Evolutionary conservation across 306 rosid species (phyloP).

Genomic region (Oxytropis ochrocephala): DNA sequence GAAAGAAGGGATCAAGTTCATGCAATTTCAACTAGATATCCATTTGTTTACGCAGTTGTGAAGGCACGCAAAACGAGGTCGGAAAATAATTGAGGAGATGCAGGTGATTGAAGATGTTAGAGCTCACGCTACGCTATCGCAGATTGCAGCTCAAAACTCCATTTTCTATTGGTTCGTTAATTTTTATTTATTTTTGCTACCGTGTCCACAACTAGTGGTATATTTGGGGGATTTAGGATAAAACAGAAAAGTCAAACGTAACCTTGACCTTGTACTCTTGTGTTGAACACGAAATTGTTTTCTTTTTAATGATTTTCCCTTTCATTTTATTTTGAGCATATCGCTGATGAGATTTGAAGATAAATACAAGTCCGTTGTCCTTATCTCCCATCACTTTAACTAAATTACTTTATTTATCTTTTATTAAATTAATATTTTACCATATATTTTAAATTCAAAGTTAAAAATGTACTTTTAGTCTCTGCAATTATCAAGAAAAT

Average conservation of each 20-base stretch:
- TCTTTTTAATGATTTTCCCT: background rate
- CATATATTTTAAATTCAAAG: no score
- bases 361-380: background rate
- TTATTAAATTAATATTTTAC: no score
- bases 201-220: background rate
- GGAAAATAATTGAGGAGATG: background rate
- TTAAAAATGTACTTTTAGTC: no score
- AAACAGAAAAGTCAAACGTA: background rate
- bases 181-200: background rate
- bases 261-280: background rate
- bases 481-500: no score
- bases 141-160: background rate
- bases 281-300: background rate
- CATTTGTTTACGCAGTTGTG: background rate
- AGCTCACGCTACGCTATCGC: constrained; percentile 14
- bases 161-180: background rate
- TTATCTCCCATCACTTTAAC: background rate
- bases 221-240: background rate
- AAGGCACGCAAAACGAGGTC: background rate
- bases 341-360: background rate
- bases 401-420: no score
- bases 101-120: background rate
- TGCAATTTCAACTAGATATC: background rate
- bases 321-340: background rate
- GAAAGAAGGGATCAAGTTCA: background rate